These are phyloP conservation scores for Linum trigynum DNA, from an alignment of 345 rosid genomes.

Conservation along the genomic window DNA sequence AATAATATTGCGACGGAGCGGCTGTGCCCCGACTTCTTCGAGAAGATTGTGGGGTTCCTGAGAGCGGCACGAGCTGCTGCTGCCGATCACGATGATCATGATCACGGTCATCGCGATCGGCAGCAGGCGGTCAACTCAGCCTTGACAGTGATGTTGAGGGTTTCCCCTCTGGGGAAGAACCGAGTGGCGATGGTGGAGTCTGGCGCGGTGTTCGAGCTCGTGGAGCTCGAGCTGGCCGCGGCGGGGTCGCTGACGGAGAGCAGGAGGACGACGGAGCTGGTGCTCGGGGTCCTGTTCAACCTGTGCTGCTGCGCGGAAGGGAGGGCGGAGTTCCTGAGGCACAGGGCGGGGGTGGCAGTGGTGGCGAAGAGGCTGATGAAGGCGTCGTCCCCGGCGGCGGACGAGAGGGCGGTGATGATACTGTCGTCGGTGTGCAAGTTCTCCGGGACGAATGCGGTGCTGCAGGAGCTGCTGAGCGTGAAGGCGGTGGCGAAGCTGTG, in stretches of 20 bases:
- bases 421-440: constrained; percentile 36
- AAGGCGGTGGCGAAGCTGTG: neutral
- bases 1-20: constrained; percentile 26
- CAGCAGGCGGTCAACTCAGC: constrained; percentile 44
- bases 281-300: constrained; percentile 39
- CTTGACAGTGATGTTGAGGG: constrained; percentile 34
- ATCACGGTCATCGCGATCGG: too few relatives aligned
- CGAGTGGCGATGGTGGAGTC: constrained; percentile 40
- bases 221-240: constrained; percentile 50
- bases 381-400: constrained; percentile 37
- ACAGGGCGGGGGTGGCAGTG: constrained; percentile 45
- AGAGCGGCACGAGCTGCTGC: constrained; percentile 15
- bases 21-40: constrained; percentile 36
- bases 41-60: constrained; percentile 32
- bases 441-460: constrained; percentile 34
- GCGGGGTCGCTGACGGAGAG: constrained; percentile 7
- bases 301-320: constrained; percentile 68
- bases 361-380: constrained; percentile 40
- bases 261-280: constrained; percentile 45
- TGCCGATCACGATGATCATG: neutral
- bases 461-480: constrained; percentile 7
- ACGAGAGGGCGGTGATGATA: constrained; percentile 50
- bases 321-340: constrained; percentile 47
- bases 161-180: constrained; percentile 50
- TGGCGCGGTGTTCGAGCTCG: constrained; percentile 46